Conservation (phyloP, 2,329 filamentous ascomycete genomes). For the Golovinomyces cichoracearum region DNA sequence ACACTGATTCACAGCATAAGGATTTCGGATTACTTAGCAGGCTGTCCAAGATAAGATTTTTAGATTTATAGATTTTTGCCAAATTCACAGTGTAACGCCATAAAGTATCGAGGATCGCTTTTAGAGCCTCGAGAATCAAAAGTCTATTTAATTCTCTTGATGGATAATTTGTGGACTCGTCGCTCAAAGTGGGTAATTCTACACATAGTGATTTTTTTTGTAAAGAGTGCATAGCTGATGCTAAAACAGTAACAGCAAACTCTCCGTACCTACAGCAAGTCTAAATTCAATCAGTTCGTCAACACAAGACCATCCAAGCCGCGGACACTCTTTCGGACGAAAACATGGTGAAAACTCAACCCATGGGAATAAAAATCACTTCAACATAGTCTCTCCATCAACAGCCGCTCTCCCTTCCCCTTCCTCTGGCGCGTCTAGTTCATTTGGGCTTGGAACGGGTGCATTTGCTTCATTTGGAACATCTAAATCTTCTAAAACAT, state of each 20-base stretch:
- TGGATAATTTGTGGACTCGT: constrained; percentile 40
- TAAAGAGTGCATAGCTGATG: constrained; percentile 3
- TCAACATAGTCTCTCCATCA: constrained; percentile 48
- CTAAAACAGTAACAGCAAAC: constrained; percentile 33
- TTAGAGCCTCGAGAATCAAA: background rate
- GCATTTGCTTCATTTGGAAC: constrained; percentile 91
- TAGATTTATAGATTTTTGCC: too few relatives aligned
- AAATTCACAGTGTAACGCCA: constrained; percentile 7
- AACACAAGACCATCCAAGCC: constrained; percentile 26
- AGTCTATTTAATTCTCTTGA: constrained; percentile 5
- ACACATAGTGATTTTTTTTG: background rate
- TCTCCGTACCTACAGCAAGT: constrained; percentile 49
- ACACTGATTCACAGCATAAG: too few relatives aligned
- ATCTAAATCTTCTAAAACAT: constrained; percentile 65
- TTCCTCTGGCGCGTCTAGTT: constrained; percentile 51
- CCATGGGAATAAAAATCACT: constrained; percentile 50
- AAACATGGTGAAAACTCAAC: constrained; percentile 51
- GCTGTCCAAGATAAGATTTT: too few relatives aligned
- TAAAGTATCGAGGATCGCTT: background rate
- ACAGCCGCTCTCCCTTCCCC: constrained; percentile 47
- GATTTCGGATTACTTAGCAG: too few relatives aligned
- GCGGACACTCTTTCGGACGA: constrained; percentile 41
- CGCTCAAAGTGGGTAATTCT: constrained; percentile 41
- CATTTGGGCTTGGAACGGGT: constrained; percentile 80
- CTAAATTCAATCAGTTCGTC: constrained; percentile 19